phyloP scores from a whole-genome alignment of 192 early-diverging fungal genomes.

The Rhizophagus sp. region DNA sequence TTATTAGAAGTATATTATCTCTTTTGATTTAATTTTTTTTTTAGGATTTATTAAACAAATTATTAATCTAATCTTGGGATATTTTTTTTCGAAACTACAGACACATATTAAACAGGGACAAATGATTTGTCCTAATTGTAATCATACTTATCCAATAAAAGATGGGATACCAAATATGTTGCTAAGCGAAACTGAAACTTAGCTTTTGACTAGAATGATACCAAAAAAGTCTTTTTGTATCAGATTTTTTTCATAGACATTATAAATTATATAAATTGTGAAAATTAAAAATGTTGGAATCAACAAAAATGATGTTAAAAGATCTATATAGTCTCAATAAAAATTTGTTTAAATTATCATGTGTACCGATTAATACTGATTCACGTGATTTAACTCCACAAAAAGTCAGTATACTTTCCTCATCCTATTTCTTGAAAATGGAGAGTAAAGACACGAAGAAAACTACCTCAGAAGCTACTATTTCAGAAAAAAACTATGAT shows the following conservation, averaged over 20 bases:
- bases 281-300: no score
- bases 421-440: no score
- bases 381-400: no score
- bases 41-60: not conserved
- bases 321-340: no score
- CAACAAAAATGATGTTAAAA: no score
- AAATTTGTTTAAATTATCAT: no score
- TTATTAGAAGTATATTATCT: constrained; percentile 71
- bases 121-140: constrained; percentile 92
- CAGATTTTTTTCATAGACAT: no score
- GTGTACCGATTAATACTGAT: no score
- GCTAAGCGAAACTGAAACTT: constrained; percentile 78
- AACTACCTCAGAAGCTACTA: not conserved
- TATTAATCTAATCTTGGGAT: not conserved
- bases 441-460: not conserved
- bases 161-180: constrained; percentile 96
- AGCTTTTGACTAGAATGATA: constrained; percentile 17
- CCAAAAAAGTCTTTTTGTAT: no score
- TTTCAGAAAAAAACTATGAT: not conserved
- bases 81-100: constrained; percentile 40
- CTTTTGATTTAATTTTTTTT: not conserved
- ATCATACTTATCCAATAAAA: constrained; percentile 87
- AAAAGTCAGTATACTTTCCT: no score
- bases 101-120: constrained; percentile 80
- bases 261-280: no score